phyloP scores from a whole-genome alignment of 2,329 filamentous ascomycete species.

The Gnomoniopsis sp. region DNA sequence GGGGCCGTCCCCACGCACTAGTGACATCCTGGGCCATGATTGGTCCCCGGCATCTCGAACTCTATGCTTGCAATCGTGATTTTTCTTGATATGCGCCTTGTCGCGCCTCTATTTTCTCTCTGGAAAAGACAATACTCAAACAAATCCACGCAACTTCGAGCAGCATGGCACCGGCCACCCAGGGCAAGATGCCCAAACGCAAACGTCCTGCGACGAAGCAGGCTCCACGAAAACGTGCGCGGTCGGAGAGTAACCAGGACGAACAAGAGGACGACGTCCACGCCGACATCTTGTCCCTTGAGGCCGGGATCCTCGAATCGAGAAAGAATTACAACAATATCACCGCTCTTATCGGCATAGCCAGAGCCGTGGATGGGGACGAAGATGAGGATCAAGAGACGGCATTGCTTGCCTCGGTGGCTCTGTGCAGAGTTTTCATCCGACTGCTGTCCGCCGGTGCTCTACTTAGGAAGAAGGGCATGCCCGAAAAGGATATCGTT shows the following conservation, averaged over 20 bases:
- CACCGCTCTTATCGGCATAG: conserved; percentile 62
- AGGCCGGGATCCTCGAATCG: conserved; percentile 79
- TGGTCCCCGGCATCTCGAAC: not conserved
- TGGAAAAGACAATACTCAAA: not conserved
- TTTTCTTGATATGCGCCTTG: no score
- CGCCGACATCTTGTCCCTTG: conserved; percentile 68
- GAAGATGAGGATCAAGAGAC: conserved; percentile 44
- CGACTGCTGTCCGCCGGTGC: conserved; percentile 72
- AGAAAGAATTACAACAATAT: conserved; percentile 93
- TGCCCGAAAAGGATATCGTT: conserved; percentile 69
- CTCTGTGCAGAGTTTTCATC: conserved; percentile 83
- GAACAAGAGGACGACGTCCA: conserved; percentile 49
- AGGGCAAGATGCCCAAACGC: conserved; percentile 40
- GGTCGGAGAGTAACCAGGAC: conserved; percentile 42
- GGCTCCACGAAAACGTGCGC: conserved; percentile 48
- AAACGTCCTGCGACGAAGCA: conserved; percentile 45
- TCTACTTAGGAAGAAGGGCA: conserved; percentile 61
- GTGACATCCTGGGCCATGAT: not conserved
- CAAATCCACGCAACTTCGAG: not conserved
- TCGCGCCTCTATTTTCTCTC: not conserved
- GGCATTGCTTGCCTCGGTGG: conserved; percentile 68
- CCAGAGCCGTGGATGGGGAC: conserved; percentile 40
- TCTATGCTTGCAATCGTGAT: not conserved
- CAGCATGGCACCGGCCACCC: conserved; percentile 27
- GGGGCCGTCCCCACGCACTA: not conserved